Percentiles rank a stretch among this genome's conserved stretches.
These are phyloP conservation scores for Malus hybrid DNA, from an alignment of 331 rosid species.

Conservation along the genomic window DNA sequence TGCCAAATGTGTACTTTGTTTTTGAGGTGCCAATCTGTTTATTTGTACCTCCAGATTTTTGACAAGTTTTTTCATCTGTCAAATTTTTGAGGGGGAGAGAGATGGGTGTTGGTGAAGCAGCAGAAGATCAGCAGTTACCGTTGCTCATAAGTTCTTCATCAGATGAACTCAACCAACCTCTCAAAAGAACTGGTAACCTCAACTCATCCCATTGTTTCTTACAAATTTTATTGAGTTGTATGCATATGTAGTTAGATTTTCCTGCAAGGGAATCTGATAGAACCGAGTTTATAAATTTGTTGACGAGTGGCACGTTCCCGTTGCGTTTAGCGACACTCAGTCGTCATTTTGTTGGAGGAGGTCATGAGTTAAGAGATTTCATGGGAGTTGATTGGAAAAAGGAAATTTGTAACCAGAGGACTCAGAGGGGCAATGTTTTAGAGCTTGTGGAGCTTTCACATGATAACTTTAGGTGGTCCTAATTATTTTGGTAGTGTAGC, in stretches of 20 bases:
- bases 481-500: background rate
- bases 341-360: too few relatives aligned
- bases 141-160: constrained; percentile 7
- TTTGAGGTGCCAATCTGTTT: background rate
- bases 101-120: constrained; percentile 3
- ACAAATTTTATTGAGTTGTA: background rate
- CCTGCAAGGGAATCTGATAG: background rate
- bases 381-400: background rate
- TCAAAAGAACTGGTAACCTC: constrained; percentile 22
- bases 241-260: background rate
- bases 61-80: background rate
- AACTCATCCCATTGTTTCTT: background rate
- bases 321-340: too few relatives aligned
- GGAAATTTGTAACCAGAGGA: background rate
- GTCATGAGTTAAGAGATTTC: too few relatives aligned
- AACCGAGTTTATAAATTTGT: background rate
- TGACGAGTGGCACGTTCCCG: too few relatives aligned
- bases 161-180: background rate
- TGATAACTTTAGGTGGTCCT: background rate
- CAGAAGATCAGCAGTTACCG: constrained; percentile 5
- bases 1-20: background rate
- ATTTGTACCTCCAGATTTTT: background rate
- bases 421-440: background rate
- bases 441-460: background rate
- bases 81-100: background rate